Evolutionary conservation across 2,329 filamentous ascomycete species (phyloP), one percentile per base, ranked within the genome.

Genomic region (Orbilia javanica): DNA sequence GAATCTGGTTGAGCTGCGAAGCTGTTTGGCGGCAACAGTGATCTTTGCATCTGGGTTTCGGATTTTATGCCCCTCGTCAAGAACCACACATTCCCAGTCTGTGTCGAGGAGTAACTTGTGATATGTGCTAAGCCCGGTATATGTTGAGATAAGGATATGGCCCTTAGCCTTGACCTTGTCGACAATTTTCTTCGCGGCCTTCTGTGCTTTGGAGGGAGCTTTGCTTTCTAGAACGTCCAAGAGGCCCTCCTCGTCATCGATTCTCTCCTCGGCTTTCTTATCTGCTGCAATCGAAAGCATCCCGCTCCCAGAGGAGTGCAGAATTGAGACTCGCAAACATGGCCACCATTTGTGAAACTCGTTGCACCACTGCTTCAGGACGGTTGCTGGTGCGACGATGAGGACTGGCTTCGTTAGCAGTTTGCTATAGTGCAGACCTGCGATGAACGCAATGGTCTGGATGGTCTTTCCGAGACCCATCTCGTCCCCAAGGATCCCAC

Each of bases 321-420:
- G 84, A 79, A 99, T 98, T 0, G 94, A 97, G 4, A 99, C 96
- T 48, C 96, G 89, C 34, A 99, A 86, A n/a, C 96, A 91, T n/a
- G 96, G 96, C 96, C 96, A 99, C 96, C 96, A 99, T 11, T 91
- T 90, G 84, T 99, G 96, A 81, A 99, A 98, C 83, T 99, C 96
- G 80, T 96, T 97, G 11, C 97, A 96, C 96, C 96, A 99, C 83
- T 99, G 96, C 79, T 93, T 92, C 85, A 99, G 91, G 25, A 99
- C 92, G 0, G 96, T 99, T 2, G 95, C 95, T 1, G 96, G 96
- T 63, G 94, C 94, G 3, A 99, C 94, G 6, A 99, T 89, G 76
- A 99, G 93, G 50, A 96, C 90, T 0, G 96, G 96, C 76, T 93
- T 93, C 15, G 74, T 79, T 22, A 98, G 88, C 82, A 90, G 92